These are phyloP conservation scores for Rhizopus stolonifer DNA, from an alignment of 371 early-diverging fungal species.

Conservation along the genomic window DNA sequence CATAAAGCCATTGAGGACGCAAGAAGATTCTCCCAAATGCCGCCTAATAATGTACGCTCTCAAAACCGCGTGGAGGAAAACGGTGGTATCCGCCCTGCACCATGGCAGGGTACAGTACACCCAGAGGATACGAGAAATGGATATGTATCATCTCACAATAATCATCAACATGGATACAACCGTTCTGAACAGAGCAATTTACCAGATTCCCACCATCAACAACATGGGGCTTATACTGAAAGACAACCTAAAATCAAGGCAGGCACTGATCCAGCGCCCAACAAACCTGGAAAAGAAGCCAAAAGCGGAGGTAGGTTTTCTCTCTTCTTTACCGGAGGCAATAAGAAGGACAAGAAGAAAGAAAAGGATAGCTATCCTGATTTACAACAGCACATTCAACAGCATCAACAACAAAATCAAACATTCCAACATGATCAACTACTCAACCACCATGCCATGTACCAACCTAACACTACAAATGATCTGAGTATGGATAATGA, in stretches of 20 bases:
- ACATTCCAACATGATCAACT: slow-evolving; percentile 6
- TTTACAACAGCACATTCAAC: slow-evolving; percentile 2
- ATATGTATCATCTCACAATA: slow-evolving; percentile 1
- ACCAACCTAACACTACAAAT: slow-evolving; percentile 8
- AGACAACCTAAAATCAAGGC: slow-evolving; percentile 8
- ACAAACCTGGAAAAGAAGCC: slow-evolving; percentile 10
- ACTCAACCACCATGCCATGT: slow-evolving; percentile 6
- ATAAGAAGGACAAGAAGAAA: slow-evolving; percentile 28
- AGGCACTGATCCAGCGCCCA: slow-evolving; percentile 1
- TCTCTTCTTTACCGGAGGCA: slow-evolving; percentile 20
- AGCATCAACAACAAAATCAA: slow-evolving; percentile 8
- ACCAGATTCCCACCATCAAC: not conserved
- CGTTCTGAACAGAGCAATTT: slow-evolving; percentile 1
- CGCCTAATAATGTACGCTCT: slow-evolving; percentile 2
- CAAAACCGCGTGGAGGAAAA: slow-evolving; percentile 1
- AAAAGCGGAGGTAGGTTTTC: slow-evolving; percentile 20
- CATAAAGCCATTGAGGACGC: slow-evolving; percentile 35
- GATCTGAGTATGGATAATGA: not conserved
- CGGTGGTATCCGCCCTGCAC: slow-evolving; percentile 26
- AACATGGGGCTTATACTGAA: not conserved
- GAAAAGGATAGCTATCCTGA: slow-evolving; percentile 16
- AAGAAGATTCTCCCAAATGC: slow-evolving; percentile 29
- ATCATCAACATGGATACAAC: not conserved
- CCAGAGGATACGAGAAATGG: slow-evolving; percentile 3
- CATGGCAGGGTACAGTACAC: slow-evolving; percentile 16